A percentile compares a stretch with the other conserved stretches of the same genome.
These are phyloP conservation scores for Cymbopogon citratus DNA, from an alignment of 176 grass and related monocot species.

Conservation along the genomic window DNA sequence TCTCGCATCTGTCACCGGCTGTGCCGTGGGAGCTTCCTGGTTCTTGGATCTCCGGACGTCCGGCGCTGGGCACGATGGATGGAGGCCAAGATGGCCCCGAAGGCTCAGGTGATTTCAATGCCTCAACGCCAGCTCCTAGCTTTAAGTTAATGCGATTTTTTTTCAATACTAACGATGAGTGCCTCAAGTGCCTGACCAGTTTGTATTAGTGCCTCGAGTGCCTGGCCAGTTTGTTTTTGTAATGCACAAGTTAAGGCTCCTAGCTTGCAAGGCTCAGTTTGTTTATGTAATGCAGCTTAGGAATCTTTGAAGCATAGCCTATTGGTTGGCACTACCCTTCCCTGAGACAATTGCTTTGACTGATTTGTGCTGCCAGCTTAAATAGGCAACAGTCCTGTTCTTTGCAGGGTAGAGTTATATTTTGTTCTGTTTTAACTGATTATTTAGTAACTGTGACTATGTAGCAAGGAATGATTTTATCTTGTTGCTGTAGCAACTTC, in stretches of 20 bases:
- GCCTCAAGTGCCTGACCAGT: background rate
- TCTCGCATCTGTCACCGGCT: background rate
- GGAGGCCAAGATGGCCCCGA: conserved; percentile 25
- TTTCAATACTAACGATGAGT: background rate
- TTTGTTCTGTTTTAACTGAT: background rate
- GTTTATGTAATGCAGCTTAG: conserved; percentile 7
- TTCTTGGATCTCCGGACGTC: background rate
- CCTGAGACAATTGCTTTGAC: background rate
- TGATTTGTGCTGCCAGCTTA: background rate
- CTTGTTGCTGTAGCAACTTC: background rate
- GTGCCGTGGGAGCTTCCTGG: background rate
- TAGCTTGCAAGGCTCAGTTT: background rate
- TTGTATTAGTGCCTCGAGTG: background rate
- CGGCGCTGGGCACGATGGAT: conserved; percentile 12
- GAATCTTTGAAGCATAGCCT: background rate
- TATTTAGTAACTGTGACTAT: background rate
- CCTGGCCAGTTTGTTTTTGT: background rate
- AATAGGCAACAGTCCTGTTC: background rate
- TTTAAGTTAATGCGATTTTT: background rate
- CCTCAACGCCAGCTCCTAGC: background rate
- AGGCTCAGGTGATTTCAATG: conserved; percentile 24
- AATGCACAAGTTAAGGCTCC: background rate
- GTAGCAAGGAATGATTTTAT: background rate
- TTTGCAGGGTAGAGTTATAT: background rate
- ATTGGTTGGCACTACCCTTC: background rate